phyloP scores from a whole-genome alignment of 202 grass and related monocot species.

The Zoysia matrella region DNA sequence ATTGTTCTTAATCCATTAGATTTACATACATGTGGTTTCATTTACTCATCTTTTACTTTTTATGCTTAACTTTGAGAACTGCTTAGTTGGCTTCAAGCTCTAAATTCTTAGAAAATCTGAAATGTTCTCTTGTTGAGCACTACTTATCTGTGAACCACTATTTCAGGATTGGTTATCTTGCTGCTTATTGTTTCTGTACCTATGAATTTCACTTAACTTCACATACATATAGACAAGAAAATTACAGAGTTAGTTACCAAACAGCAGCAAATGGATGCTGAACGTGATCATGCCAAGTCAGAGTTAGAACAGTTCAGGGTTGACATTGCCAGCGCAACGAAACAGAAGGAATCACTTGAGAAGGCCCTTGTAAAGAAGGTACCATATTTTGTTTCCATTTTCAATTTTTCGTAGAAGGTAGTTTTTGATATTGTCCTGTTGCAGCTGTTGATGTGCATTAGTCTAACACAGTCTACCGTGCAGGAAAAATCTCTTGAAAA shows the following conservation, averaged over 20 bases:
- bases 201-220: slow-evolving; percentile 73
- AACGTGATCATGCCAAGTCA: slow-evolving; percentile 79
- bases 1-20: neutral
- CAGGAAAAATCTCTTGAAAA: slow-evolving; percentile 97
- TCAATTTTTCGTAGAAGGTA: neutral
- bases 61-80: slow-evolving; percentile 15
- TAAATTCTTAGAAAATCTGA: slow-evolving; percentile 35
- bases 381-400: slow-evolving; percentile 33
- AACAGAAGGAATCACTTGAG: slow-evolving; percentile 73
- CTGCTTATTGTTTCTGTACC: slow-evolving; percentile 26
- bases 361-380: slow-evolving; percentile 96
- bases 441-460: slow-evolving; percentile 16
- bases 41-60: neutral
- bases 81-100: slow-evolving; percentile 23
- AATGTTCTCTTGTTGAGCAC: neutral
- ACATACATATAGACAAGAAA: slow-evolving; percentile 94
- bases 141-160: slow-evolving; percentile 21
- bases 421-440: slow-evolving; percentile 16
- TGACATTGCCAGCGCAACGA: slow-evolving; percentile 74
- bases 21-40: neutral
- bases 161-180: slow-evolving; percentile 3
- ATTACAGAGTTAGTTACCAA: slow-evolving; percentile 86
- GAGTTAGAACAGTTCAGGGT: slow-evolving; percentile 76
- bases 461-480: slow-evolving; percentile 38
- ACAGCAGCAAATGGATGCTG: slow-evolving; percentile 97